Conservation (phyloP, 139 green algal species). For the Desmodesmus armatus region DNA sequence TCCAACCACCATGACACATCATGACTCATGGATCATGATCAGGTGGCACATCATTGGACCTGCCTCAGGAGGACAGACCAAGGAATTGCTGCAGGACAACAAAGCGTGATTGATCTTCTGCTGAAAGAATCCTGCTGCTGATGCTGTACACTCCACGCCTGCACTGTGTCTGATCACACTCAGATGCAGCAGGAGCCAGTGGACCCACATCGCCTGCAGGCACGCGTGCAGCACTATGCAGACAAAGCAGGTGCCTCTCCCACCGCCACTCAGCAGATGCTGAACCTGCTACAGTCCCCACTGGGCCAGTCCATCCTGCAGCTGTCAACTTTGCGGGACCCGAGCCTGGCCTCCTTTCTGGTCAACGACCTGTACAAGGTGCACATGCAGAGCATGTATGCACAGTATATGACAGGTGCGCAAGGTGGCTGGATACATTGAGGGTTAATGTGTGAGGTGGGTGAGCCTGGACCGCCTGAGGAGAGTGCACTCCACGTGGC, state of each 20-base stretch:
- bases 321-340: neutral
- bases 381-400: slow-evolving; percentile 34
- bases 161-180: neutral
- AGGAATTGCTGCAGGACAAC: too few relatives aligned
- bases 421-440: too few relatives aligned
- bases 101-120: neutral
- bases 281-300: slow-evolving; percentile 18
- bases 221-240: slow-evolving; percentile 16
- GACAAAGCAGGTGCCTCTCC: neutral
- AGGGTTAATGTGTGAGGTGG: too few relatives aligned
- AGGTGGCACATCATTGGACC: too few relatives aligned
- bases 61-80: too few relatives aligned
- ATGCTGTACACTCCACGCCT: neutral
- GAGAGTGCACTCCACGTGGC: too few relatives aligned
- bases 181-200: slow-evolving; percentile 4
- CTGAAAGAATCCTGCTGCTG: neutral
- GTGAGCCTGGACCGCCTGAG: too few relatives aligned
- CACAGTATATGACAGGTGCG: slow-evolving; percentile 30
- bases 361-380: slow-evolving; percentile 42
- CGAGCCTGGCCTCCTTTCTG: slow-evolving; percentile 2
- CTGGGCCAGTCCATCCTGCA: slow-evolving; percentile 13
- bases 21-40: too few relatives aligned
- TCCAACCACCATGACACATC: too few relatives aligned
- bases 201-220: neutral
- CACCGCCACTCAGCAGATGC: neutral